A percentile compares a stretch with the other conserved stretches of the same genome.
Conservation (phyloP, 2,329 filamentous ascomycete species). For the Pyricularia grisea region DNA sequence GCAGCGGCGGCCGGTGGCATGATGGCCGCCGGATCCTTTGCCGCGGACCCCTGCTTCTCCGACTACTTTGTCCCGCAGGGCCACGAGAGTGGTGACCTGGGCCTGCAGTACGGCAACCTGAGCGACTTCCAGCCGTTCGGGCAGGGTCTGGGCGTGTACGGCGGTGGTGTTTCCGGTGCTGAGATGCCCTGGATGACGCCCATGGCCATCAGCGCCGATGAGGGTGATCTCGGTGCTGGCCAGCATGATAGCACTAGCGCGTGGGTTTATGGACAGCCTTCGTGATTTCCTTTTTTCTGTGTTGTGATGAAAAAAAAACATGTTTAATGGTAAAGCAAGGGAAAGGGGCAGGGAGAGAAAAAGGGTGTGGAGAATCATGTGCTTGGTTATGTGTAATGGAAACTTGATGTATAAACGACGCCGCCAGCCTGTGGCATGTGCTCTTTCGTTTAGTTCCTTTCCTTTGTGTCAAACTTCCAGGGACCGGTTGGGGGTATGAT, state of each 20-base stretch:
- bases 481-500: neutral
- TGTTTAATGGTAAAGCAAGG: neutral
- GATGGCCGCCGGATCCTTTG: neutral
- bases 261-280: slow-evolving; percentile 3
- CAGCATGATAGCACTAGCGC: slow-evolving; percentile 2
- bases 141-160: neutral
- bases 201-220: neutral
- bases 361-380: neutral
- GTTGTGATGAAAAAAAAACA: neutral
- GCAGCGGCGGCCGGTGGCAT: neutral
- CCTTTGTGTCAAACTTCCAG: neutral
- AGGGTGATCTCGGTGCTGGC: neutral
- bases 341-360: neutral
- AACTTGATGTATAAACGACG: neutral
- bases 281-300: neutral
- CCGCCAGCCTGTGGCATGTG: neutral
- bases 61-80: neutral
- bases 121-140: neutral
- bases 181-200: neutral
- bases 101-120: neutral
- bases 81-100: neutral
- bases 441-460: neutral
- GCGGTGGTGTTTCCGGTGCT: neutral
- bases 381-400: neutral
- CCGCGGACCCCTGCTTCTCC: neutral